Evolutionary conservation across 371 early-diverging fungal species (phyloP), one percentile per base, ranked within the genome.

Genomic region (Mortierella sp.): DNA sequence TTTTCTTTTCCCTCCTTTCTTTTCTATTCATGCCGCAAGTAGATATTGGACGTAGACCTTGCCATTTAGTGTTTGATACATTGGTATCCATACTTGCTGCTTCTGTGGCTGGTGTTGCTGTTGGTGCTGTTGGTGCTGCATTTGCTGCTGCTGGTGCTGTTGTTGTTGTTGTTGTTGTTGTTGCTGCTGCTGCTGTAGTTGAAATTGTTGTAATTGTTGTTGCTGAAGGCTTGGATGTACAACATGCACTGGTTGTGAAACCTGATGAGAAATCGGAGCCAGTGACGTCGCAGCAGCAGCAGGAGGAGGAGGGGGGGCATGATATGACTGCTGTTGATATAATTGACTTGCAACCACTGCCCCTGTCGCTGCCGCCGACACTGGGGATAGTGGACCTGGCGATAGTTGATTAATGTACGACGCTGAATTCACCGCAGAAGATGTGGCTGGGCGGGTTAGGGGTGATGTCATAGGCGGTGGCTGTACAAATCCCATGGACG

Each of bases 61-160:
- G 51, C 75, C 75, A 20, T 20, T 28, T 0, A 69, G 28, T 0
- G 72, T 69, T 52, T 80, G 81, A 35, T 80, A 80, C 64, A 72
- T 69, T 0, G 81, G 81, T 18, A 80, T 65, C 81, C 81, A 80
- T 39, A 80, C 66, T 39, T 80, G 81, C 62, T 80, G 81, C 66
- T 72, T 75, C 32, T 40, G 67, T 5, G 67, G 73, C 3, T 32
- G 52, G 9, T 45, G 66, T 5, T 18, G 62, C 5, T n/a, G 59
- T 24, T 62, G 68, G 2, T 40, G 64, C 11, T 52, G 68, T n/a
- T 26, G 54, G 5, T 60, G 65, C n/a, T 69, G 71, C 43, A 47
- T 62, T 5, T 70, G 62, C 2, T 52, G 57, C 22, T 65, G 66
- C 9, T 52, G 28, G 26, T 65, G 69, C 2, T 65, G 58, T 14